These are phyloP conservation scores for Scutellaria minor DNA, from an alignment of 257 asterid genomes.

Conservation along the genomic window DNA sequence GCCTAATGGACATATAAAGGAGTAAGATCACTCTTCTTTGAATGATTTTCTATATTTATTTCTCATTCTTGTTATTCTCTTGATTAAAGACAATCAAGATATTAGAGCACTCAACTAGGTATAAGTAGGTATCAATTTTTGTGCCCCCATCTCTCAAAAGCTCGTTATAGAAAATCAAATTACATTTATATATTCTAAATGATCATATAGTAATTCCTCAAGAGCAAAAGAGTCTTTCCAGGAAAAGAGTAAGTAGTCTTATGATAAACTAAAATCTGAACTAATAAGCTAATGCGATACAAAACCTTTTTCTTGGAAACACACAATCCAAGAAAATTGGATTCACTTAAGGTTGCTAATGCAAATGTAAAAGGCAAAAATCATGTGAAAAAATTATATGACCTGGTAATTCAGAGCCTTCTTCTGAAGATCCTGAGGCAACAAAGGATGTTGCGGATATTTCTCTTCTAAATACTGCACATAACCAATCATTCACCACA, in stretches of 20 bases:
- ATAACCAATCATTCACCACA: slow-evolving; percentile 8
- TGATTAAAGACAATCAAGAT: neutral
- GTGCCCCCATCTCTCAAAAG: no score
- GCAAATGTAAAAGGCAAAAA: neutral
- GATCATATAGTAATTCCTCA: neutral
- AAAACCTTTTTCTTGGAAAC: slow-evolving; percentile 14
- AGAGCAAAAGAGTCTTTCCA: neutral
- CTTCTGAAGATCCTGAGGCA: slow-evolving; percentile 74
- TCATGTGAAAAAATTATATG: neutral
- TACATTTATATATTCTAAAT: neutral
- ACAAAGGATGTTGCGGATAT: slow-evolving; percentile 81
- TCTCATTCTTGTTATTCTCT: neutral
- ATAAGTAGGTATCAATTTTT: no score
- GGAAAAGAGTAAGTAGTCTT: neutral
- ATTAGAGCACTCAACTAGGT: neutral
- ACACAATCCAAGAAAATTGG: neutral
- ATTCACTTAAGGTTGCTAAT: neutral
- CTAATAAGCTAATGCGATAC: neutral
- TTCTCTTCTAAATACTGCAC: slow-evolving; percentile 88
- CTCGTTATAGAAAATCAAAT: neutral
- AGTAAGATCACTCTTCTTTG: neutral
- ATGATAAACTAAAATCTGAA: neutral
- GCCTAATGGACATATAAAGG: no score
- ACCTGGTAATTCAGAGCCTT: slow-evolving; percentile 75
- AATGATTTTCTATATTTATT: slow-evolving; percentile 6